Percentiles rank a stretch among this genome's conserved stretches.
Evolutionary conservation across 2,329 filamentous ascomycete genomes (phyloP).

Genomic region (Scytalidium lignicola): DNA sequence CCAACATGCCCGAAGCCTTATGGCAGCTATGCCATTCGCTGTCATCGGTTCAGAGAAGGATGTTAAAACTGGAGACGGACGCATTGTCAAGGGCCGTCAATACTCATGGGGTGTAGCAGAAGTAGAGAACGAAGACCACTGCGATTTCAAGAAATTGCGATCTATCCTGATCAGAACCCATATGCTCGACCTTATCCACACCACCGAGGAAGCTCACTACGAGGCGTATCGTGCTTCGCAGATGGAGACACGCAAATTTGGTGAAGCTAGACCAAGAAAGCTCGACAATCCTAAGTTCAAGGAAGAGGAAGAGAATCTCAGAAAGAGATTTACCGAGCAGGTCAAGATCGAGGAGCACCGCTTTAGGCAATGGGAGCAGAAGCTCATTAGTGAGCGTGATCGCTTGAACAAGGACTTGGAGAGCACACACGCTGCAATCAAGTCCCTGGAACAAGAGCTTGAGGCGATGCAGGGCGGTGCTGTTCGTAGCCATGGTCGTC

Average conservation of each 20-base stretch:
- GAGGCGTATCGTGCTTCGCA: conserved; percentile 98
- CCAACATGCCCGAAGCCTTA: conserved; percentile 88
- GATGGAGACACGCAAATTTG: conserved; percentile 99
- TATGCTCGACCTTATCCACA: conserved; percentile 99
- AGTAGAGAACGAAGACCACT: conserved; percentile 99
- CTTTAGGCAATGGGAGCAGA: conserved; percentile 99
- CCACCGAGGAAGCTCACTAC: conserved; percentile 98
- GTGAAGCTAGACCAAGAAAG: conserved; percentile 94
- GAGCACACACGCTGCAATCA: conserved; percentile 91
- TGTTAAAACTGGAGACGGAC: conserved; percentile 91
- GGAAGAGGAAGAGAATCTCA: conserved; percentile 96
- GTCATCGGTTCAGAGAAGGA: conserved; percentile 99
- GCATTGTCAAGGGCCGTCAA: conserved; percentile 97
- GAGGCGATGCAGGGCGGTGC: conserved; percentile 88
- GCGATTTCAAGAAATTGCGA: conserved; percentile 99
- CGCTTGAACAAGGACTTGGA: conserved; percentile 99
- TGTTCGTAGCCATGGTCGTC: conserved; percentile 87
- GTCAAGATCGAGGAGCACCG: conserved; percentile 99
- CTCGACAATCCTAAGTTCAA: conserved; percentile 99
- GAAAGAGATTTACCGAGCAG: conserved; percentile 99
- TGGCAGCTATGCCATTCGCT: conserved; percentile 96
- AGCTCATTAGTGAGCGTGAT: conserved; percentile 97
- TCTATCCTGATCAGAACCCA: conserved; percentile 98
- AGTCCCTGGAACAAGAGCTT: conserved; percentile 85
- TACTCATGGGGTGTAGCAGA: conserved; percentile 99